These are phyloP conservation scores for Aurantiochytrium sp. DNA, from an alignment of 108 stramenopile genomes.

Conservation along the genomic window DNA sequence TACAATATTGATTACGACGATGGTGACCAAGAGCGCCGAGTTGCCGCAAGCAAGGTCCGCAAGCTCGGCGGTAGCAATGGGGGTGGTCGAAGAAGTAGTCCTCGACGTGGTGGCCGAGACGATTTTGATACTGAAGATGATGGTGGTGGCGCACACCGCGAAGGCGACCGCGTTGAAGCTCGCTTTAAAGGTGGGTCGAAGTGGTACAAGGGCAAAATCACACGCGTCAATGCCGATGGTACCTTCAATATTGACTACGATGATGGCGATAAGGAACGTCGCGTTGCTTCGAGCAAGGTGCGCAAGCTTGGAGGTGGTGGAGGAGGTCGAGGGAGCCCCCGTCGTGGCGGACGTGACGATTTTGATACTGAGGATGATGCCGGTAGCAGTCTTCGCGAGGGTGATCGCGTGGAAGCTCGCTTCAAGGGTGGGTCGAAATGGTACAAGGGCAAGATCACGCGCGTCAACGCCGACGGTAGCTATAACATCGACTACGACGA, in stretches of 20 bases:
- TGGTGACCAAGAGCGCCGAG: slow-evolving; percentile 51
- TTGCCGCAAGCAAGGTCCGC: slow-evolving; percentile 60
- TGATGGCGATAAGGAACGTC: slow-evolving; percentile 22
- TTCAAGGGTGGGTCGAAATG: not conserved
- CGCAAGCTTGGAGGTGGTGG: not conserved
- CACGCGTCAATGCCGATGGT: slow-evolving; percentile 33
- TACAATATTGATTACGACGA: not conserved
- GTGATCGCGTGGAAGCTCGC: slow-evolving; percentile 2
- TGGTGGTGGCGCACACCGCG: slow-evolving; percentile 23
- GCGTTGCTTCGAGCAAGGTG: not conserved
- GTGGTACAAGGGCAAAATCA: slow-evolving; percentile 38
- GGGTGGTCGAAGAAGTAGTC: too few species aligned
- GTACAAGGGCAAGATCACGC: not conserved
- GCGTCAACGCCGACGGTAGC: not conserved
- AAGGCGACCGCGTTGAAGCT: slow-evolving; percentile 34
- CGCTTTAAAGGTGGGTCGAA: slow-evolving; percentile 26
- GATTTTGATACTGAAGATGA: not conserved
- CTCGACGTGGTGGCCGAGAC: too few species aligned
- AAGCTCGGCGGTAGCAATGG: too few species aligned
- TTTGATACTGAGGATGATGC: not conserved
- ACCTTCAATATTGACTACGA: slow-evolving; percentile 46
- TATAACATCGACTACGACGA: slow-evolving; percentile 32
- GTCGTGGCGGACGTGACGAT: not conserved
- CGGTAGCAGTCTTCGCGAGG: not conserved
- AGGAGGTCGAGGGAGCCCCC: not conserved